These are phyloP conservation scores for Penicillium herquei DNA, from an alignment of 495 filamentous ascomycete species.

Conservation along the genomic window DNA sequence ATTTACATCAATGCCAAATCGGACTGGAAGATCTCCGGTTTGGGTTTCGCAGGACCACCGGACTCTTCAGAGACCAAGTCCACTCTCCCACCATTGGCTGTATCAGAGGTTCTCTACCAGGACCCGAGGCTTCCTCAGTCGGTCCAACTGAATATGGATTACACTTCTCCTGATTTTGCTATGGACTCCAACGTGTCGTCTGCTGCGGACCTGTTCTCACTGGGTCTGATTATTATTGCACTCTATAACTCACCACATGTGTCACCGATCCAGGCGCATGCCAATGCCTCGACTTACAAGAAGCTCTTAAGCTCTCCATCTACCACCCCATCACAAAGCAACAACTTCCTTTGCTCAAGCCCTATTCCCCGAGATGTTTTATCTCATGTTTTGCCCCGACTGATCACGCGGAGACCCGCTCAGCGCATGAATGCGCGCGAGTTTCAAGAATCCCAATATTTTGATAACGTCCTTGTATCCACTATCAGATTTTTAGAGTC, in stretches of 20 bases:
- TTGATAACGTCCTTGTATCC: constrained; percentile 93
- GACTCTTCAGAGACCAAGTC: constrained; percentile 66
- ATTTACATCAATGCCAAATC: constrained; percentile 95
- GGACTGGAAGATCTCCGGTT: constrained; percentile 95
- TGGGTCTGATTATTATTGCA: constrained; percentile 83
- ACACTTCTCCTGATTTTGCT: constrained; percentile 89
- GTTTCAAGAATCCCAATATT: constrained; percentile 91
- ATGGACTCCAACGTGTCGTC: constrained; percentile 80
- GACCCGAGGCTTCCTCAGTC: constrained; percentile 79
- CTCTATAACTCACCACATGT: constrained; percentile 90
- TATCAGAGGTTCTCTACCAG: constrained; percentile 79
- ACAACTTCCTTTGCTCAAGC: constrained; percentile 78
- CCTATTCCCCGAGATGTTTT: constrained; percentile 77
- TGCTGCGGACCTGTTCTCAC: constrained; percentile 85
- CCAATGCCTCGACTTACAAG: constrained; percentile 76
- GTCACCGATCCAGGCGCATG: constrained; percentile 79
- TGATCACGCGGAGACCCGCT: constrained; percentile 83
- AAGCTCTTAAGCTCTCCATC: constrained; percentile 73
- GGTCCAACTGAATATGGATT: constrained; percentile 90
- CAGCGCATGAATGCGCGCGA: constrained; percentile 85
- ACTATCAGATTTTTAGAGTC: constrained; percentile 92
- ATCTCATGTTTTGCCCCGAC: constrained; percentile 68
- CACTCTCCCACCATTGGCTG: constrained; percentile 69
- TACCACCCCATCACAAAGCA: constrained; percentile 69
- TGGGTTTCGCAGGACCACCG: constrained; percentile 82